Evolutionary conservation across 371 early-diverging fungal species (phyloP), one percentile per base, ranked within the genome.

Genomic region (Mortierella sp.): DNA sequence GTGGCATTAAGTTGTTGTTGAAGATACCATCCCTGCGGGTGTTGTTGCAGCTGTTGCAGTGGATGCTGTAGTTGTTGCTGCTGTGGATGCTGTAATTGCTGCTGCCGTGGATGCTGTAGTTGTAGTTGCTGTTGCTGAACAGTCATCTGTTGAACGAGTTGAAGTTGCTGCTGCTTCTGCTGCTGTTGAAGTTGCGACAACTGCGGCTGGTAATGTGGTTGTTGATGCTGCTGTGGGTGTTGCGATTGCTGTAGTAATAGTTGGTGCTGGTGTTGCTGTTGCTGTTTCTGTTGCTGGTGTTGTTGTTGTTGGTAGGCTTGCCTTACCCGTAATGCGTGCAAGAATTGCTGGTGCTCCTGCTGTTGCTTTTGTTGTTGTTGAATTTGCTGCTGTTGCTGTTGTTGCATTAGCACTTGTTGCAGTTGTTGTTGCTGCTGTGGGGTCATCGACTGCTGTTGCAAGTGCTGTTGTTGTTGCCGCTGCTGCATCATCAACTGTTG

Each of bases 171-270:
- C 17, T 41, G 41, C 26, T 7, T 27, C 14, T 32, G 27, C 43
- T 55, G 55, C 17, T 14, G 37, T 55, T 21, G 43, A 17, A 15
- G 55, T 49, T 49, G 49, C n/a, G n/a, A n/a, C n/a, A n/a, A n/a
- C 27, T 19, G 26, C 27, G 24, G 26, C 17, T 9, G 26, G 21
- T 19, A 27, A 11, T 24, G 19, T 24, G 24, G 6, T 43, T 27
- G 55, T 43, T 55, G 55, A 14, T n/a, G 28, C 43, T 55, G 55
- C 37, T 4, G 28, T 23, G 2, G 47, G 44, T 15, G 56, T 56
- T 56, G 56, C 21, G 12, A 27, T 27, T 21, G 50, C n/a, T 31
- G 31, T 32, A n/a, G 28, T 6, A 26, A 2, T 31, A 32, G 8
- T 31, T 50, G 28, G 6, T 50, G 50, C 19, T 50, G 50, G n/a